Percentiles rank a stretch among this genome's conserved stretches.
Evolutionary conservation across 116 monocot genomes (phyloP).

Genomic region (Papilionanthe hybrid): DNA sequence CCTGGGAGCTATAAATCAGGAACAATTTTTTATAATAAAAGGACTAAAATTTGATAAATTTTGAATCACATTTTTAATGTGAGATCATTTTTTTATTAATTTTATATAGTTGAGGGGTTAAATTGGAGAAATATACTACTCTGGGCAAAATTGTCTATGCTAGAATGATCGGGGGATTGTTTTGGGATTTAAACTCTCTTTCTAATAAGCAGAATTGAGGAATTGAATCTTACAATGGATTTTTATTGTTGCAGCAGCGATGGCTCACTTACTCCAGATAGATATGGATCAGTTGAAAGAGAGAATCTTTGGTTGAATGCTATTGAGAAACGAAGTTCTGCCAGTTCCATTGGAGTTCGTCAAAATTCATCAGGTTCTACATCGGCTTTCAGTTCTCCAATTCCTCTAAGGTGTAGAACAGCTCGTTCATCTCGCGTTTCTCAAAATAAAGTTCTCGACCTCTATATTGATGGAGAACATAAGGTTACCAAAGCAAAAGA

Average conservation of each 20-base stretch:
- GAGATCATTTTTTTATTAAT: no score
- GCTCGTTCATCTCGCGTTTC: conserved; percentile 27
- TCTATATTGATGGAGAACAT: conserved; percentile 67
- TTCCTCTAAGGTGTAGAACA: conserved; percentile 44
- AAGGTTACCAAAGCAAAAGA: conserved; percentile 14
- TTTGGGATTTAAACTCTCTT: not conserved
- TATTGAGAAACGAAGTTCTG: conserved; percentile 33
- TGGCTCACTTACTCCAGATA: conserved; percentile 21
- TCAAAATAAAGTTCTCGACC: conserved; percentile 39
- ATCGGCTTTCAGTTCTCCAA: conserved; percentile 42
- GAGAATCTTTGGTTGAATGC: conserved; percentile 13
- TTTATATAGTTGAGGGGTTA: no score
- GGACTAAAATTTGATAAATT: no score
- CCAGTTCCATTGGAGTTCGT: conserved; percentile 21
- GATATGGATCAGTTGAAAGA: conserved; percentile 12
- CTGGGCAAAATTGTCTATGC: no score
- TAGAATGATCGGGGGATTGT: no score
- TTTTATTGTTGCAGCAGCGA: not conserved
- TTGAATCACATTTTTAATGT: no score
- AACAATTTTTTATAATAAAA: no score
- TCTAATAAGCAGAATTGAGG: not conserved
- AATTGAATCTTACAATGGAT: not conserved
- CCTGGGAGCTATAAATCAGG: no score
- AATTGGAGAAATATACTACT: no score
- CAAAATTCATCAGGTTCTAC: conserved; percentile 25